Conservation (phyloP, 768 basidiomycete species). For the Russula foetens region DNA sequence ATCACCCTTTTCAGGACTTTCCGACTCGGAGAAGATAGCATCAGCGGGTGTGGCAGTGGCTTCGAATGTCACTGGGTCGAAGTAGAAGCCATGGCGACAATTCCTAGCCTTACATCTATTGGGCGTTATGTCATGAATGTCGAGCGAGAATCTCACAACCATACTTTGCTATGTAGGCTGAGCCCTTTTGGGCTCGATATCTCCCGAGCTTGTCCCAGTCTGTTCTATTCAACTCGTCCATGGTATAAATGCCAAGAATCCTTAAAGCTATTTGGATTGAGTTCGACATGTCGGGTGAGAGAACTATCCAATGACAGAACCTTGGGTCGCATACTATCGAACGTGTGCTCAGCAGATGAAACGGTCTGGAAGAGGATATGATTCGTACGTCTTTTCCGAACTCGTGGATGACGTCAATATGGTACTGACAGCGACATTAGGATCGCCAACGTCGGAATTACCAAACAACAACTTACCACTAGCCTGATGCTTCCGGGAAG, state of each 20-base stretch:
- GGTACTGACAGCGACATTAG: conserved; percentile 10
- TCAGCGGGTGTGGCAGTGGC: neutral
- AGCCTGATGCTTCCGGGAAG: conserved; percentile 12
- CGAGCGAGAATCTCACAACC: neutral
- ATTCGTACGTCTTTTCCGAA: conserved; percentile 8
- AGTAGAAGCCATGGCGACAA: neutral
- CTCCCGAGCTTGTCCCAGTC: conserved; percentile 7
- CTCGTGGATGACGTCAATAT: conserved; percentile 12
- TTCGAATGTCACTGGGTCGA: conserved; percentile 1
- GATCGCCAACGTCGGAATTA: neutral
- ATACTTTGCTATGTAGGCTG: conserved; percentile 1
- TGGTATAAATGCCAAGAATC: conserved; percentile 1
- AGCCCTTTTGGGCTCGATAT: neutral
- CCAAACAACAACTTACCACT: conserved; percentile 1
- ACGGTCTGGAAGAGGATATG: neutral
- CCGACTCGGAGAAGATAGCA: neutral
- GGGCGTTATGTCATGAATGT: neutral
- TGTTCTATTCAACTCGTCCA: conserved; percentile 7
- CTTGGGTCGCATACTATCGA: conserved; percentile 9
- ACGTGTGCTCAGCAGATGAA: neutral
- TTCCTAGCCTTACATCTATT: conserved; percentile 9
- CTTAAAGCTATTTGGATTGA: neutral
- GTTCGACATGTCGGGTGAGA: neutral
- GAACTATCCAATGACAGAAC: neutral
- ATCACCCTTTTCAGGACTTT: neutral